A percentile compares a stretch with the other conserved stretches of the same genome.
Conservation (phyloP, 1,284 basidiomycete genomes). For the Ganoderma meredithae region DNA sequence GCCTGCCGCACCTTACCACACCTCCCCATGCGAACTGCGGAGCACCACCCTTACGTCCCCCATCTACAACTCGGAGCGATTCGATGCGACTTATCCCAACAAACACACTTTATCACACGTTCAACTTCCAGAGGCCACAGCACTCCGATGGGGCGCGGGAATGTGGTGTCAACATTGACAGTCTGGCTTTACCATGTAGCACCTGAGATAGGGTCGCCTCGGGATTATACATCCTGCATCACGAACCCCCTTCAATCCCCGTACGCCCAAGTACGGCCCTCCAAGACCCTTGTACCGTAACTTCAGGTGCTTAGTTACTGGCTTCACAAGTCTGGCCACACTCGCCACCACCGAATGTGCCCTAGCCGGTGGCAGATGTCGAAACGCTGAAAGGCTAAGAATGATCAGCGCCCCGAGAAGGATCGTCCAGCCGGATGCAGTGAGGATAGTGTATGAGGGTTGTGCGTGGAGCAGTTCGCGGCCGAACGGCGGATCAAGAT, state of each 20-base stretch:
- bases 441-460: neutral
- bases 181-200: constrained; percentile 4
- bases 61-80: neutral
- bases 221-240: neutral
- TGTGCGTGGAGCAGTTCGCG: neutral
- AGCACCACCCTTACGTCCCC: constrained; percentile 7
- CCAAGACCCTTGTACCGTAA: neutral
- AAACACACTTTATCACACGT: neutral
- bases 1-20: constrained; percentile 28
- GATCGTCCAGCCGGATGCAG: constrained; percentile 3
- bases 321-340: neutral
- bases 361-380: neutral
- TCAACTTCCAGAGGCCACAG: neutral
- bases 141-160: constrained; percentile 15
- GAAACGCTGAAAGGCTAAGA: neutral
- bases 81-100: constrained; percentile 3
- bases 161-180: constrained; percentile 10
- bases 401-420: constrained; percentile 8
- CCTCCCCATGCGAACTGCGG: neutral
- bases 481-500: constrained; percentile 10
- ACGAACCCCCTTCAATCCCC: constrained; percentile 1
- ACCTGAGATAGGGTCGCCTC: constrained; percentile 1
- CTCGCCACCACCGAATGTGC: neutral
- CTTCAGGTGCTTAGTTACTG: neutral
- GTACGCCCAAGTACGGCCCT: neutral